Conservation (phyloP, 2,329 filamentous ascomycete genomes). For the Penicillium aurantiogriseum region DNA sequence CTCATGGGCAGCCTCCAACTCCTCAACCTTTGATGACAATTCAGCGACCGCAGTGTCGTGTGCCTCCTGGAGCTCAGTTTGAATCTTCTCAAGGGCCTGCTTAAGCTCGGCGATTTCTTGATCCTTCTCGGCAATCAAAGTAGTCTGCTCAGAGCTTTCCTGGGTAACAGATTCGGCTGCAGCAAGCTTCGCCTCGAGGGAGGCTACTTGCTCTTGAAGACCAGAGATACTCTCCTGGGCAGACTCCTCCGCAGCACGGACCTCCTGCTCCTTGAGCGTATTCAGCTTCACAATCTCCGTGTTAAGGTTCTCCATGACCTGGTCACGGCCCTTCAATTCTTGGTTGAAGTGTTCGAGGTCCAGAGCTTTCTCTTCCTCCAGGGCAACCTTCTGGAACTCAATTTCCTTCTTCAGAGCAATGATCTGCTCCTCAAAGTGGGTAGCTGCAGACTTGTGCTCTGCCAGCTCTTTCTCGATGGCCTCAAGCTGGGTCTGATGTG, state of each 20-base stretch:
- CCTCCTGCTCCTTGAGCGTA: constrained; percentile 38
- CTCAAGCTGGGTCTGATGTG: constrained; percentile 38
- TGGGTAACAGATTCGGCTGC: constrained; percentile 31
- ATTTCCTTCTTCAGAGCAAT: constrained; percentile 32
- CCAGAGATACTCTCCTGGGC: constrained; percentile 28
- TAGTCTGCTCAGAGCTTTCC: constrained; percentile 25
- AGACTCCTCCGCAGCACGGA: constrained; percentile 35
- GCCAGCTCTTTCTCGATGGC: constrained; percentile 36
- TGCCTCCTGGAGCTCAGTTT: constrained; percentile 34
- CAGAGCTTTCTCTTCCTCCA: constrained; percentile 35
- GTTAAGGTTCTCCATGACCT: constrained; percentile 41
- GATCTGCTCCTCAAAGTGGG: constrained; percentile 32
- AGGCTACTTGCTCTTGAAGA: constrained; percentile 37
- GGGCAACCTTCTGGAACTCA: constrained; percentile 28
- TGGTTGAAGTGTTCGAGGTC: constrained; percentile 32
- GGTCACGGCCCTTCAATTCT: constrained; percentile 38
- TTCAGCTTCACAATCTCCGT: constrained; percentile 38
- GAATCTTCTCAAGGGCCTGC: constrained; percentile 33
- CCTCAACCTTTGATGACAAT: constrained; percentile 26
- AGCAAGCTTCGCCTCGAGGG: constrained; percentile 37
- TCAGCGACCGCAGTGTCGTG: constrained; percentile 23
- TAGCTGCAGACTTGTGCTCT: constrained; percentile 33
- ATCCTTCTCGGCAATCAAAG: constrained; percentile 37
- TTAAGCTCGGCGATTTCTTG: constrained; percentile 37
- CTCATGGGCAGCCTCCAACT: constrained; percentile 31